A percentile compares a stretch with the other conserved stretches of the same genome.
These are phyloP conservation scores for Lactifluus subvellereus DNA, from an alignment of 768 basidiomycete species.

Conservation along the genomic window DNA sequence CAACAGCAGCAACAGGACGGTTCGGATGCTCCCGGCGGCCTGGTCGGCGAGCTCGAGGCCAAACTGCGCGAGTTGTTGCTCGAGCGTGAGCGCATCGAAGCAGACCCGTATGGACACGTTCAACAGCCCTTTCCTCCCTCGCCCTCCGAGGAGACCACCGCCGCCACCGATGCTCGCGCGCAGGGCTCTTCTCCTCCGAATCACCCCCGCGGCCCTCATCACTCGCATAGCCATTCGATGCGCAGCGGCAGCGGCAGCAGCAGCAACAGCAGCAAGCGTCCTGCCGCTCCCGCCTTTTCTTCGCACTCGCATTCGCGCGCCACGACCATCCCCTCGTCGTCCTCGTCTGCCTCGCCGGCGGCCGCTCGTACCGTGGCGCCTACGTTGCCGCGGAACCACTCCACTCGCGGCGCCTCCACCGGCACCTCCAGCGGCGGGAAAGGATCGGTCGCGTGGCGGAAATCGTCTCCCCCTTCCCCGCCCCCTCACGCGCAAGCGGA, in stretches of 20 bases:
- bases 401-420: slow-evolving; percentile 1
- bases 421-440: slow-evolving; percentile 25
- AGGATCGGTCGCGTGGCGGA: slow-evolving; percentile 18
- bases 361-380: background rate
- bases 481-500: slow-evolving; percentile 12
- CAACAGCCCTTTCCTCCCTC: slow-evolving; percentile 21
- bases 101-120: slow-evolving; percentile 27
- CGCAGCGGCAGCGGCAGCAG: background rate
- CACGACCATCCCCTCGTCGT: background rate
- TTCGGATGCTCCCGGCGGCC: slow-evolving; percentile 22
- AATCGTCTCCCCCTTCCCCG: slow-evolving; percentile 19
- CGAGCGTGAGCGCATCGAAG: slow-evolving; percentile 49
- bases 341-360: background rate
- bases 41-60: slow-evolving; percentile 62
- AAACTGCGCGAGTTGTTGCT: slow-evolving; percentile 53
- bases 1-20: no score
- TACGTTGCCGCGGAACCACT: background rate
- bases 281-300: background rate
- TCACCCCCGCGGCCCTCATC: background rate
- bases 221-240: background rate
- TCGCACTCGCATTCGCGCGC: slow-evolving; percentile 9
- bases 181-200: background rate
- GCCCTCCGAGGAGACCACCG: background rate
- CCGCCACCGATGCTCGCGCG: slow-evolving; percentile 5
- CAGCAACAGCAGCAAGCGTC: slow-evolving; percentile 13